Evolutionary conservation across 2,329 filamentous ascomycete genomes (phyloP).

Genomic region (Ceratocystis smalleyi): DNA sequence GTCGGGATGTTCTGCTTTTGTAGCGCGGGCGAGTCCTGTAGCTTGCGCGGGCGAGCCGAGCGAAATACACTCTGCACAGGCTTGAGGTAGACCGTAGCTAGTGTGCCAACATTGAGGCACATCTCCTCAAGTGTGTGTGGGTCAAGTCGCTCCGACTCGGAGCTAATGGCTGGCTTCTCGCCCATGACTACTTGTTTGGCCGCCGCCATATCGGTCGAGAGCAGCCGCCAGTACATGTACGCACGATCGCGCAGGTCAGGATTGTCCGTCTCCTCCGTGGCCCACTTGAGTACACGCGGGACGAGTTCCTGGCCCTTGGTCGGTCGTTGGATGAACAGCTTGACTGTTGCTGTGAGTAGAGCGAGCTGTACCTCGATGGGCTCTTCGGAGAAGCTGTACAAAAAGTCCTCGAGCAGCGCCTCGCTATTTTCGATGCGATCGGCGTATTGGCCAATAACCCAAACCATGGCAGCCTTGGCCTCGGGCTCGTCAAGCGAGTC

Average conservation of each 20-base stretch:
- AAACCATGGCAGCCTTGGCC: constrained; percentile 96
- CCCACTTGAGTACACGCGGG: constrained; percentile 92
- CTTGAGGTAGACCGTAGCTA: constrained; percentile 95
- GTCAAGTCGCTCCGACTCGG: constrained; percentile 88
- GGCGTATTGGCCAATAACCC: constrained; percentile 97
- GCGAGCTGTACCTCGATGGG: constrained; percentile 91
- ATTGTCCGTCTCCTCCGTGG: constrained; percentile 97
- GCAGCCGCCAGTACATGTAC: constrained; percentile 98
- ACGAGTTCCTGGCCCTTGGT: constrained; percentile 89
- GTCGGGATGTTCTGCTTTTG: constrained; percentile 53
- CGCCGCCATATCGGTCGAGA: constrained; percentile 77
- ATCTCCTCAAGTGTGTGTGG: constrained; percentile 86
- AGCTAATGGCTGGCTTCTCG: constrained; percentile 88
- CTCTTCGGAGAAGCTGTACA: constrained; percentile 87
- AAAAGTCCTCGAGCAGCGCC: constrained; percentile 80
- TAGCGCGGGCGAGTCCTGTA: constrained; percentile 71
- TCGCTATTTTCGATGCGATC: constrained; percentile 96
- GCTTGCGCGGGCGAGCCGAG: constrained; percentile 60
- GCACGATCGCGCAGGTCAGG: constrained; percentile 88
- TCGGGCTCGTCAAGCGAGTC: constrained; percentile 95
- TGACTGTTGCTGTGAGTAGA: constrained; percentile 87
- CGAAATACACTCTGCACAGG: constrained; percentile 96
- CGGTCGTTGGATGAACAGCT: constrained; percentile 91
- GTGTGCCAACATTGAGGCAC: constrained; percentile 87
- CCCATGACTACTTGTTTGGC: constrained; percentile 91